phyloP scores from a whole-genome alignment of 1,284 basidiomycete species.

The Ganoderma meredithae region DNA sequence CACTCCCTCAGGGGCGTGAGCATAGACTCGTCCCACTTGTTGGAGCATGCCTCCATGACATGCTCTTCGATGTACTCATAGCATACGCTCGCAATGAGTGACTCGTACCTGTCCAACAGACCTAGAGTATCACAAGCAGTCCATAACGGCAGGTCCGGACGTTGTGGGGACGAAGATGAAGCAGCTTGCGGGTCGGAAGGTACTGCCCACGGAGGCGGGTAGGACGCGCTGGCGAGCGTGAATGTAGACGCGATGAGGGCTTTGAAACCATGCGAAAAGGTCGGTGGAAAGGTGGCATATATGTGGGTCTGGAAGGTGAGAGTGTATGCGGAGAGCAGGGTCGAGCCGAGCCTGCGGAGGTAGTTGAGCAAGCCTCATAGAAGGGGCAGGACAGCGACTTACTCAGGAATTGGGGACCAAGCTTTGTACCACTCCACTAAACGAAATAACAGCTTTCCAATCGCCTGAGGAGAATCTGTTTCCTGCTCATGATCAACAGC shows the following conservation, averaged over 20 bases:
- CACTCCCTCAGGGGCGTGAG: conserved; percentile 70
- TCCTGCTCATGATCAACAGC: conserved; percentile 44
- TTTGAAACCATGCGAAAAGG: conserved; percentile 71
- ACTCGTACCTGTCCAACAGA: conserved; percentile 85
- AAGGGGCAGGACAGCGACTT: conserved; percentile 33
- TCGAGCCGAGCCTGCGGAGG: conserved; percentile 61
- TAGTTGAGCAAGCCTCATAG: conserved; percentile 14
- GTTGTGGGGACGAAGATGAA: conserved; percentile 28
- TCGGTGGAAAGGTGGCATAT: conserved; percentile 69
- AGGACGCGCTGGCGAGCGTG: conserved; percentile 38
- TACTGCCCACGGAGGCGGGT: conserved; percentile 36
- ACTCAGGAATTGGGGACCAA: conserved; percentile 70
- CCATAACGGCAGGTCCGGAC: conserved; percentile 55
- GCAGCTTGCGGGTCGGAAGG: conserved; percentile 6
- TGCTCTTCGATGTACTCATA: conserved; percentile 85
- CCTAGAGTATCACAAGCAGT: conserved; percentile 75
- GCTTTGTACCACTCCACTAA: conserved; percentile 71
- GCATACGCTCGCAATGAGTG: conserved; percentile 82
- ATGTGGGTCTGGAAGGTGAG: conserved; percentile 75
- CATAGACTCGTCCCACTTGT: conserved; percentile 75
- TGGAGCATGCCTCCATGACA: conserved; percentile 69
- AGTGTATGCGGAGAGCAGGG: conserved; percentile 65
- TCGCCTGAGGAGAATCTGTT: conserved; percentile 53
- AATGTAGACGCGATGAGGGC: conserved; percentile 67
- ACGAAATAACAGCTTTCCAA: conserved; percentile 61